Conservation (phyloP, 257 asterid species). For the Osmanthus fragrans region DNA sequence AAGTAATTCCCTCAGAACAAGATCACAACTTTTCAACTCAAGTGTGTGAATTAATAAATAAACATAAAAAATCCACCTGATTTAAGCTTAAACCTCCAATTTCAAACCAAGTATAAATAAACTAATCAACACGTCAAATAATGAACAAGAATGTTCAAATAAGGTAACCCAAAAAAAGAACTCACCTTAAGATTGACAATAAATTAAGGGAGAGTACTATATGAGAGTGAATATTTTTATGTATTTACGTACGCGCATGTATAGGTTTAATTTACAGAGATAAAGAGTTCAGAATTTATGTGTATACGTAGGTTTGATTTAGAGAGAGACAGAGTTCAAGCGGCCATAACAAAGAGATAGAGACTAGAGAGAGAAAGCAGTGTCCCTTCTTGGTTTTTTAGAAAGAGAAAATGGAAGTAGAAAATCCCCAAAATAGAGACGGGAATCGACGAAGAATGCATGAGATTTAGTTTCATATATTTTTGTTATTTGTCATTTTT, state of each 20-base stretch:
- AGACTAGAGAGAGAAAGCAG: slow-evolving; percentile 29
- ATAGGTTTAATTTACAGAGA: too few species aligned
- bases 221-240: too few species aligned
- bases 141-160: neutral
- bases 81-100: slow-evolving; percentile 35
- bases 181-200: slow-evolving; percentile 5
- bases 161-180: neutral
- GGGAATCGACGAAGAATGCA: too few species aligned
- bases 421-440: slow-evolving; percentile 6
- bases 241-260: too few species aligned
- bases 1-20: too few species aligned
- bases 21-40: too few species aligned
- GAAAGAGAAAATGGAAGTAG: slow-evolving; percentile 2
- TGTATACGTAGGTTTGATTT: too few species aligned
- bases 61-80: slow-evolving; percentile 2
- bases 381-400: slow-evolving; percentile 27
- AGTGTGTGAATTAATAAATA: too few species aligned
- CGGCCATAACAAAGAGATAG: slow-evolving; percentile 49
- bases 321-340: slow-evolving; percentile 40
- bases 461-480: too few species aligned
- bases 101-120: slow-evolving; percentile 9
- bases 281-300: too few species aligned
- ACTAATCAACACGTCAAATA: slow-evolving; percentile 1
- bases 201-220: too few species aligned
- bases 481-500: too few species aligned